Evolutionary conservation across 352 stramenopile species (phyloP).

Genomic region (Globisporangium acanthophoron): DNA sequence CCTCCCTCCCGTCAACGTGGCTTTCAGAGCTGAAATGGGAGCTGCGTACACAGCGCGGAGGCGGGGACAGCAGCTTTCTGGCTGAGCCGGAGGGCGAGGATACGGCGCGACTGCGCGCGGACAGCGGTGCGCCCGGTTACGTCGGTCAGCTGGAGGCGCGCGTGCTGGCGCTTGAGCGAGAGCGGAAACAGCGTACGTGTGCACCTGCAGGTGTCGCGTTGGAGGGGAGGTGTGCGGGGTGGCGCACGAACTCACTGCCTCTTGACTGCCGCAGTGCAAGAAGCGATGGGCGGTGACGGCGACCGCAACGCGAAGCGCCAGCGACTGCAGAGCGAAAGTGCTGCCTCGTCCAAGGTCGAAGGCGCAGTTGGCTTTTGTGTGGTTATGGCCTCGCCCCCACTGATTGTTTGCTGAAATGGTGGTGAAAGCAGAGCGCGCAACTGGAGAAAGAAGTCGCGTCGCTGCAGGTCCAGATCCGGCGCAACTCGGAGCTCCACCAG

Average conservation of each 20-base stretch:
- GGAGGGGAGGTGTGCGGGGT: background rate
- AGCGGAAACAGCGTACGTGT: slow-evolving; percentile 28
- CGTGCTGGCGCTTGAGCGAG: slow-evolving; percentile 22
- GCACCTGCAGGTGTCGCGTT: background rate
- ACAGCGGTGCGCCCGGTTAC: slow-evolving; percentile 4
- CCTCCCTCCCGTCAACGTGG: too few relatives aligned
- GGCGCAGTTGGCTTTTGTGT: too few relatives aligned
- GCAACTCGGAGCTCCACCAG: slow-evolving; percentile 49
- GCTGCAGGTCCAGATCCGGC: slow-evolving; percentile 48
- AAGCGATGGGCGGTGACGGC: slow-evolving; percentile 19
- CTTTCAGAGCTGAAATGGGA: slow-evolving; percentile 4
- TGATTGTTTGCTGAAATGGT: background rate
- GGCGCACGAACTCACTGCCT: background rate
- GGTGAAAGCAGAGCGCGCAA: slow-evolving; percentile 31
- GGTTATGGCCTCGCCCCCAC: background rate
- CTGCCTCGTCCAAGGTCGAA: slow-evolving; percentile 50
- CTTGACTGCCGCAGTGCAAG: slow-evolving; percentile 16
- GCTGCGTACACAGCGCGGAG: background rate
- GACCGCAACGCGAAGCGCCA: slow-evolving; percentile 37
- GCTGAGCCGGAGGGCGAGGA: slow-evolving; percentile 26
- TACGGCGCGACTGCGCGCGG: slow-evolving; percentile 11
- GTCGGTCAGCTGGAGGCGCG: slow-evolving; percentile 28
- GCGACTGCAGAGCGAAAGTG: slow-evolving; percentile 51
- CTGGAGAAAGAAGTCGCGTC: slow-evolving; percentile 45
- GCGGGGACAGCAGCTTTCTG: slow-evolving; percentile 22